phyloP scores from a whole-genome alignment of 1,284 basidiomycete species.

The Puccinia polysora region DNA sequence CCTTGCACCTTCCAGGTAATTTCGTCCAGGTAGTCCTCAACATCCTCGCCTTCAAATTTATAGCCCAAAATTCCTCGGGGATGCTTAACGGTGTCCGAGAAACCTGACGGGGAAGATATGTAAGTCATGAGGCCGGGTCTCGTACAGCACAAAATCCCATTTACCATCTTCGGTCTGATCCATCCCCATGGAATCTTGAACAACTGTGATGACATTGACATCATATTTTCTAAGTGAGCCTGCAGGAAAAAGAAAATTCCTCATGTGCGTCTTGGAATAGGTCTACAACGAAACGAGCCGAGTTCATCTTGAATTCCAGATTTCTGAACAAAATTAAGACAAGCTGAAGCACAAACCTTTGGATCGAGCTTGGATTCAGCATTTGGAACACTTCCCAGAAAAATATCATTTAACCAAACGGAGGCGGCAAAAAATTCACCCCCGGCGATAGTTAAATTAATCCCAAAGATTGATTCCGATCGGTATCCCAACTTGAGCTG shows the following conservation, averaged over 20 bases:
- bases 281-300: neutral
- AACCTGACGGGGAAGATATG: neutral
- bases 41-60: conserved; percentile 35
- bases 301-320: neutral
- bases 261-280: conserved; percentile 3
- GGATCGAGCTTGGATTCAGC: conserved; percentile 4
- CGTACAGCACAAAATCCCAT: neutral
- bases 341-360: neutral
- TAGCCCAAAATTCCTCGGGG: conserved; percentile 49
- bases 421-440: conserved; percentile 47
- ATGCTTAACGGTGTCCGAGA: conserved; percentile 47
- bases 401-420: conserved; percentile 48
- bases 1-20: conserved; percentile 49
- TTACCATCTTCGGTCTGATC: conserved; percentile 37
- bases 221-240: conserved; percentile 11
- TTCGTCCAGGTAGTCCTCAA: conserved; percentile 3
- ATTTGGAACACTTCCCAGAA: conserved; percentile 45
- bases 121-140: neutral
- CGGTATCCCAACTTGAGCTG: neutral
- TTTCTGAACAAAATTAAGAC: neutral
- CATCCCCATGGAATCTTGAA: conserved; percentile 49
- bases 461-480: conserved; percentile 15
- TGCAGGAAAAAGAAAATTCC: conserved; percentile 2
- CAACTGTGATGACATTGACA: conserved; percentile 47
- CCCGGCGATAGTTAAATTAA: conserved; percentile 47